These are phyloP conservation scores for Exophiala phaeomuriformis DNA, from an alignment of 2,329 filamentous ascomycete genomes.

Conservation along the genomic window DNA sequence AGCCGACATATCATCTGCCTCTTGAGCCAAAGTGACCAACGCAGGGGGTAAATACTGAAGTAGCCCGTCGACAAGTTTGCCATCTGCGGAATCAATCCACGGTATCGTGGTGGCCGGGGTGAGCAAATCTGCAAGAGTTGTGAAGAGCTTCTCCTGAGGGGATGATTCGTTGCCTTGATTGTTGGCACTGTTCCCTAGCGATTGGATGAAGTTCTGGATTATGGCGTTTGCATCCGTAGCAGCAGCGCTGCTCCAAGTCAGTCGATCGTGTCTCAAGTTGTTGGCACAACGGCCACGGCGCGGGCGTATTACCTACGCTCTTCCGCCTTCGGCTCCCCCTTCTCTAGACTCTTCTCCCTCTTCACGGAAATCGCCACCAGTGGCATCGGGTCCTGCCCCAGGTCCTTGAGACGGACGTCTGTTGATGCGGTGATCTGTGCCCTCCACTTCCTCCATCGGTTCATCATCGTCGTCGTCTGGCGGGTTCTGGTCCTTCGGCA, in stretches of 20 bases:
- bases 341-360: slow-evolving; percentile 84
- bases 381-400: slow-evolving; percentile 77
- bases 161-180: slow-evolving; percentile 37
- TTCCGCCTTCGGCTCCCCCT: slow-evolving; percentile 89
- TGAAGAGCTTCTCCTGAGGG: slow-evolving; percentile 60
- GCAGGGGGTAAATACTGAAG: slow-evolving; percentile 71
- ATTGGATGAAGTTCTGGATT: slow-evolving; percentile 83
- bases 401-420: slow-evolving; percentile 55
- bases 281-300: slow-evolving; percentile 6
- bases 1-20: slow-evolving; percentile 53
- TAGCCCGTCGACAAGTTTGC: slow-evolving; percentile 62
- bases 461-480: slow-evolving; percentile 62
- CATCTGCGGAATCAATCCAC: slow-evolving; percentile 61
- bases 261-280: slow-evolving; percentile 24
- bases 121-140: slow-evolving; percentile 78
- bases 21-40: slow-evolving; percentile 68
- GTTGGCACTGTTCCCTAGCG: slow-evolving; percentile 54
- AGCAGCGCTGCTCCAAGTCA: slow-evolving; percentile 52
- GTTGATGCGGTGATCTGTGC: slow-evolving; percentile 50
- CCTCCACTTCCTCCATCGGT: slow-evolving; percentile 71
- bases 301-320: slow-evolving; percentile 82
- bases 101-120: slow-evolving; percentile 70
- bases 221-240: slow-evolving; percentile 65
- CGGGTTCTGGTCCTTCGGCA: slow-evolving; percentile 46
- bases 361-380: slow-evolving; percentile 82